Percentiles rank a stretch among this genome's conserved stretches.
These are phyloP conservation scores for Arthrobotrys musiformis DNA, from an alignment of 2,329 filamentous ascomycete genomes.

Conservation along the genomic window DNA sequence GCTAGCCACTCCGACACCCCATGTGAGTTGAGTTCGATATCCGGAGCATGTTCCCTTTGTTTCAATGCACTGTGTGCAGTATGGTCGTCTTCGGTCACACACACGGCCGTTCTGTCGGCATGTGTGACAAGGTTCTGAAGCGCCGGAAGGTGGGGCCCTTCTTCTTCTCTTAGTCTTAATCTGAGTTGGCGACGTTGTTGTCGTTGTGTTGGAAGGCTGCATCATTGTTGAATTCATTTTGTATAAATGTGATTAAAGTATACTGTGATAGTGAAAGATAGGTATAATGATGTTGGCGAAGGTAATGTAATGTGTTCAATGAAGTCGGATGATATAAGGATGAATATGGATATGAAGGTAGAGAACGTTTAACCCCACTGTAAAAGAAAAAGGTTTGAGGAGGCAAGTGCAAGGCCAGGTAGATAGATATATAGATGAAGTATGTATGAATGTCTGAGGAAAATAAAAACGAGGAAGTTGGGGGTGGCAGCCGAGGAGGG, in stretches of 20 bases:
- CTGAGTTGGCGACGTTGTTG: slow-evolving; percentile 57
- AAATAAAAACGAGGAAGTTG: slow-evolving; percentile 42
- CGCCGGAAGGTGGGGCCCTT: slow-evolving; percentile 86
- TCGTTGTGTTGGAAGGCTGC: slow-evolving; percentile 57
- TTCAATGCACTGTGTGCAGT: slow-evolving; percentile 94
- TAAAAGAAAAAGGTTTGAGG: slow-evolving; percentile 18
- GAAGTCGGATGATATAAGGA: slow-evolving; percentile 47
- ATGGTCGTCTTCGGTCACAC: slow-evolving; percentile 91
- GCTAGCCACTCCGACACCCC: slow-evolving; percentile 95
- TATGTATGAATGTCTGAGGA: slow-evolving; percentile 56
- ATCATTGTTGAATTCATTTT: slow-evolving; percentile 59
- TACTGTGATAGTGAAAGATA: slow-evolving; percentile 50
- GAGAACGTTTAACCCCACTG: slow-evolving; percentile 35
- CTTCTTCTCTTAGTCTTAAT: slow-evolving; percentile 74
- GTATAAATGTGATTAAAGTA: slow-evolving; percentile 36
- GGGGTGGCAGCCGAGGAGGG: slow-evolving; percentile 34
- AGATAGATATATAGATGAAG: slow-evolving; percentile 39
- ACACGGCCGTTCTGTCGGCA: slow-evolving; percentile 84
- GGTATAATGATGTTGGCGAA: slow-evolving; percentile 21
- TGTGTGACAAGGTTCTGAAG: slow-evolving; percentile 93
- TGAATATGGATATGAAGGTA: slow-evolving; percentile 22
- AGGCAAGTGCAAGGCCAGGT: slow-evolving; percentile 28
- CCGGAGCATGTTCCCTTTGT: slow-evolving; percentile 92
- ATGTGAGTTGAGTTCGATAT: slow-evolving; percentile 96
- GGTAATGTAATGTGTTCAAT: slow-evolving; percentile 27